Evolutionary conservation across 306 rosid species (phyloP).

Genomic region (Potentilla sterilis): DNA sequence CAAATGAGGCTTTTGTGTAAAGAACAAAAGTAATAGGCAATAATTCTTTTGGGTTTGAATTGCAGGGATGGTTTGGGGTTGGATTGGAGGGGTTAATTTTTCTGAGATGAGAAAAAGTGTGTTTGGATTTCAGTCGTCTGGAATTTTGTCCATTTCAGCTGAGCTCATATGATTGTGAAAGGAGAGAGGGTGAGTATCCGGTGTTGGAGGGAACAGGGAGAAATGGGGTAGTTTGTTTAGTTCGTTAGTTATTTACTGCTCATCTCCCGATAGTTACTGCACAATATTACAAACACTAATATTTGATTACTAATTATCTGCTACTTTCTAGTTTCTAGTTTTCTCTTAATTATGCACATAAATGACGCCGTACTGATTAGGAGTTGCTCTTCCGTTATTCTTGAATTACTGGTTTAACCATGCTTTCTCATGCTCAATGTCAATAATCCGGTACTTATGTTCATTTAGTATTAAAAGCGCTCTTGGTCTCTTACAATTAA

Average conservation of each 20-base stretch:
- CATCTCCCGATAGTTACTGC: not conserved
- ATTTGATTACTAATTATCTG: no score
- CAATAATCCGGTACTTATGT: no score
- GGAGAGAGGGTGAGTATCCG: not conserved
- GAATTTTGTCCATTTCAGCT: not conserved
- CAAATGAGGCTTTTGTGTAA: not conserved
- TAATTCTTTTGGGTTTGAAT: not conserved
- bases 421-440: no score
- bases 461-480: no score
- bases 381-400: no score
- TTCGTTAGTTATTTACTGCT: not conserved
- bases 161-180: not conserved
- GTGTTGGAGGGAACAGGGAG: constrained; percentile 1
- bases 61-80: not conserved
- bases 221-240: not conserved
- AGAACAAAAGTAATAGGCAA: not conserved
- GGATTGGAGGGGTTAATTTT: not conserved
- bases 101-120: not conserved
- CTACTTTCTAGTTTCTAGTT: no score
- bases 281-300: not conserved
- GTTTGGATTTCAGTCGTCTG: not conserved
- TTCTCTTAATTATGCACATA: no score
- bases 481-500: no score
- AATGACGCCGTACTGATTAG: no score
- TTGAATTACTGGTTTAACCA: no score